Base-by-base conservation (phyloP, 2,329 filamentous ascomycete species). In the Arthrocladium fulminans region DNA sequence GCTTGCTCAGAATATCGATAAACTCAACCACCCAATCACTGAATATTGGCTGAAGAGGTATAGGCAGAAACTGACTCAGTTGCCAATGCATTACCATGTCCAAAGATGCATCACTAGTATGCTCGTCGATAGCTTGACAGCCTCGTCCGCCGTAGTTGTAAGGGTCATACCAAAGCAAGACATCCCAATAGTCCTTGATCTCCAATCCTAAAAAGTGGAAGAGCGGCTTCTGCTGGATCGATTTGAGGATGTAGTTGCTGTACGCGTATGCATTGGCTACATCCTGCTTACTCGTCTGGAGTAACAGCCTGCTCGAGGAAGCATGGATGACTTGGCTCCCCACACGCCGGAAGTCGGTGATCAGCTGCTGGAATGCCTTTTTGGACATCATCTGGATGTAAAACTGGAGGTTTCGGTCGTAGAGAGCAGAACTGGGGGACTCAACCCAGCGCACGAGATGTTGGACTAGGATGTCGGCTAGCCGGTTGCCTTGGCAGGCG, bases 161-260 rank as follows among this genome's bases (percentile, higher is more conserved):
- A 67, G 96, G 88, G 59, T 99, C 92, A 58, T 97, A 97, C 92
- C 92, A 99, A 3, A 96, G 82, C 0, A 99, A 80, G 60, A 96
- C 97, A 65, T 99, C 92, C 92, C 92, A 99, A 67, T 96, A 99
- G 64, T 98, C 92, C 57, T 90, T 95, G 66, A 99, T 92, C 59
- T 96, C 87, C 2, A 99, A 75, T 60, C 98, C 92, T 54, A 99
- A 81, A 63, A 98, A 98, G 65, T 96, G 87, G 69, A 99, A 99
- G 0, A 96, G 76, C 0, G 92, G 88, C 61, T 96, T 96, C 49
- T 81, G 82, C 67, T 94, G 90, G 70, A 99, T 96, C 0, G 89
- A 94, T 70, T 96, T 96, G 60, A 98, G 77, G 53, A 98, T 94
- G 67, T 98, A 99, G 66, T 97, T 86, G 57, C 86, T 89, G 72